phyloP scores from a whole-genome alignment of 495 filamentous ascomycete species.

The Entonaema liquescens region DNA sequence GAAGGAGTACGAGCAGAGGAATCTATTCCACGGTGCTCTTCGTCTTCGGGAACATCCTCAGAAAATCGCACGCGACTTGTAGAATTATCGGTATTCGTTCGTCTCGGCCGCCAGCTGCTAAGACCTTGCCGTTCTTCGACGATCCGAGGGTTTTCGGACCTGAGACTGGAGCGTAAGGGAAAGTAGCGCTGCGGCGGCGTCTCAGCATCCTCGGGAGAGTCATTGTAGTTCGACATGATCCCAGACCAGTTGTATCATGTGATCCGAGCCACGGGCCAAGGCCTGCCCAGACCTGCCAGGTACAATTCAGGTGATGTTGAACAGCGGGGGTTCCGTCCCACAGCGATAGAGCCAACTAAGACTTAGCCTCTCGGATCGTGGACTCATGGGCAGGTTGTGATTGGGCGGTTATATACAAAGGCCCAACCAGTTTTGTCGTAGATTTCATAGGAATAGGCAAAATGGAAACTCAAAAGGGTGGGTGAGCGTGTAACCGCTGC shows the following conservation, averaged over 20 bases:
- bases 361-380: conserved; percentile 28
- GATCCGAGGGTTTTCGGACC: not conserved
- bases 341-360: conserved; percentile 29
- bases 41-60: conserved; percentile 15
- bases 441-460: conserved; percentile 33
- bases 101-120: conserved; percentile 18
- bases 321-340: conserved; percentile 21
- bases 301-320: conserved; percentile 34
- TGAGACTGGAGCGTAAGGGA: conserved; percentile 19
- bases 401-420: conserved; percentile 40
- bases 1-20: not conserved
- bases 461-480: conserved; percentile 17
- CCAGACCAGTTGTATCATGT: conserved; percentile 18
- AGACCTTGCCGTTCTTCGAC: conserved; percentile 20
- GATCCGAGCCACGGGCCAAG: conserved; percentile 23
- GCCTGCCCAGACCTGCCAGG: conserved; percentile 22
- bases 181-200: conserved; percentile 24
- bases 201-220: conserved; percentile 24
- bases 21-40: conserved; percentile 24
- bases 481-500: not conserved
- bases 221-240: conserved; percentile 35
- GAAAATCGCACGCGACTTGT: conserved; percentile 37
- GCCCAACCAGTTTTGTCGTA: conserved; percentile 19
- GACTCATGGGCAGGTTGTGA: conserved; percentile 29
- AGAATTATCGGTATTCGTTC: conserved; percentile 33